Percentiles rank a stretch among this genome's conserved stretches.
These are phyloP conservation scores for Xanthoconium stramineum DNA, from an alignment of 768 basidiomycete species.

Conservation along the genomic window DNA sequence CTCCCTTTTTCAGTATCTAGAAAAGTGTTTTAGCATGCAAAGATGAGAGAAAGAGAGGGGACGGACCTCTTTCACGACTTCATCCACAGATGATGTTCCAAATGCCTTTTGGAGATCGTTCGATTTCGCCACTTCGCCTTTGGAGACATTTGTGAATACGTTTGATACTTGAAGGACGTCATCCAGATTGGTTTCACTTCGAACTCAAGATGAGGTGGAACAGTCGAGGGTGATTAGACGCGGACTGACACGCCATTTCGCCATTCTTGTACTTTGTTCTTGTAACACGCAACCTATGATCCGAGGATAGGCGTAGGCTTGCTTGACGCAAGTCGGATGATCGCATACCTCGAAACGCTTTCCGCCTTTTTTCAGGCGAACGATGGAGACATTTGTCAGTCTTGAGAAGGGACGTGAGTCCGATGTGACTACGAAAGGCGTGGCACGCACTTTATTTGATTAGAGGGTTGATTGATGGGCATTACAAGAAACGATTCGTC, in stretches of 20 bases:
- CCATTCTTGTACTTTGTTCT: conserved; percentile 99
- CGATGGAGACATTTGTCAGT: conserved; percentile 95
- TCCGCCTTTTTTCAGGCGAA: conserved; percentile 93
- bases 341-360: conserved; percentile 87
- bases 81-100: conserved; percentile 64
- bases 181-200: conserved; percentile 86
- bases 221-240: background rate
- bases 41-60: background rate
- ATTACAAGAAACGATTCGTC: conserved; percentile 7
- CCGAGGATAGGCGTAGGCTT: background rate
- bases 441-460: conserved; percentile 74
- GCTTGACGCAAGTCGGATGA: background rate
- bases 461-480: conserved; percentile 80
- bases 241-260: conserved; percentile 78
- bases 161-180: conserved; percentile 96
- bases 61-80: conserved; percentile 78
- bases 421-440: background rate
- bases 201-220: conserved; percentile 5
- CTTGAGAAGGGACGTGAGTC: conserved; percentile 38
- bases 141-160: conserved; percentile 94
- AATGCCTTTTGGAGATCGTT: conserved; percentile 93
- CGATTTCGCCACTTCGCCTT: conserved; percentile 88
- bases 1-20: conserved; percentile 93
- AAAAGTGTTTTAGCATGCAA: background rate
- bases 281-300: conserved; percentile 90